These are phyloP conservation scores for Akebia trifoliata DNA, from an alignment of 164 flowering plant genomes.

Conservation along the genomic window DNA sequence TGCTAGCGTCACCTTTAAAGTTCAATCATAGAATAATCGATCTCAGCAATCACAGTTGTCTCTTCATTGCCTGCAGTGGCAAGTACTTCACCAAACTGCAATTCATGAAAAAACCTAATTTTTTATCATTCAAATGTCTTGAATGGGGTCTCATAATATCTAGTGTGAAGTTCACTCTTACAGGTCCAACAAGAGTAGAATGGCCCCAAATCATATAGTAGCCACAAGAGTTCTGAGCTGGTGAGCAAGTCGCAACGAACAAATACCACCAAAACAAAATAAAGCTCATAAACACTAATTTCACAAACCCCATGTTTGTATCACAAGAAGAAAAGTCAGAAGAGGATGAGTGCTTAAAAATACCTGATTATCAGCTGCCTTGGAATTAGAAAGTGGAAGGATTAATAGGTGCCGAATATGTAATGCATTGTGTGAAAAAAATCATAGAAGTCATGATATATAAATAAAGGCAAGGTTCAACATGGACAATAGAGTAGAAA, in stretches of 20 bases:
- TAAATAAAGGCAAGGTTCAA: too few relatives aligned
- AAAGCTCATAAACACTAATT: background rate
- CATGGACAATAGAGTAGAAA: too few relatives aligned
- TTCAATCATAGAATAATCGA: slow-evolving; percentile 33
- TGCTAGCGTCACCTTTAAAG: slow-evolving; percentile 22
- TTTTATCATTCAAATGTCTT: background rate
- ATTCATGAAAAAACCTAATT: background rate
- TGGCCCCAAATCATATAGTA: slow-evolving; percentile 40
- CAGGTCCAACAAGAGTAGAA: slow-evolving; percentile 42
- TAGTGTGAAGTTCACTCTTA: slow-evolving; percentile 13
- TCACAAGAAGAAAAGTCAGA: background rate
- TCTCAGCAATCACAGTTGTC: slow-evolving; percentile 31
- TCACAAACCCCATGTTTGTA: background rate
- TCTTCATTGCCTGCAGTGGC: slow-evolving; percentile 38
- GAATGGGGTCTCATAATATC: too few relatives aligned
- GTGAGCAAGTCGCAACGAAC: slow-evolving; percentile 38
- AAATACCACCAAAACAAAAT: slow-evolving; percentile 15
- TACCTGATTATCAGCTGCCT: slow-evolving; percentile 49
- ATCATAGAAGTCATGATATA: too few relatives aligned
- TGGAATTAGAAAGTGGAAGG: slow-evolving; percentile 10
- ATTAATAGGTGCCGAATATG: too few relatives aligned
- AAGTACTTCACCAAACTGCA: slow-evolving; percentile 40
- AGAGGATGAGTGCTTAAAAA: background rate
- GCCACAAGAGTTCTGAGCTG: slow-evolving; percentile 29
- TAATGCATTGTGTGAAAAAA: too few relatives aligned